These are phyloP conservation scores for Nicotiana paniculata DNA, from an alignment of 257 asterid species.

Conservation along the genomic window DNA sequence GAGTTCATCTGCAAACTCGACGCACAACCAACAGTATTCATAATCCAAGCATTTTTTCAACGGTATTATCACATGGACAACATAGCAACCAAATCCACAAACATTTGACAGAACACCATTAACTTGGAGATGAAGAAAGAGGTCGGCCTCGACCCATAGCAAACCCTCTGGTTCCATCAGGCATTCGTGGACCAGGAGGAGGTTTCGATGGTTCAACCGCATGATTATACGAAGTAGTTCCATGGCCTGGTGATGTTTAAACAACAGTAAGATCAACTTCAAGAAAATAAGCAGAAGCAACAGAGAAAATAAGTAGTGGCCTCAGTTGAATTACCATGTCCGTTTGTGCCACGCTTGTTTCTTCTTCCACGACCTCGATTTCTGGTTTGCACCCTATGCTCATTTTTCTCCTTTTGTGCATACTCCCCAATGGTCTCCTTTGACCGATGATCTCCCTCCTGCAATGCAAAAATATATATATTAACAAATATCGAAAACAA, in stretches of 20 bases:
- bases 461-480: background rate
- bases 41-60: background rate
- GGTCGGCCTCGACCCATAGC: slow-evolving; percentile 86
- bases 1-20: background rate
- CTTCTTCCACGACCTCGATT: slow-evolving; percentile 76
- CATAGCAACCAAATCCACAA: background rate
- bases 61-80: background rate
- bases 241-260: slow-evolving; percentile 44
- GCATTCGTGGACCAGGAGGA: slow-evolving; percentile 98
- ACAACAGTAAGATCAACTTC: background rate
- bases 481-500: background rate
- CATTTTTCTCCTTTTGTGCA: slow-evolving; percentile 49
- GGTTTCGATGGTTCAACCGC: slow-evolving; percentile 67
- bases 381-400: slow-evolving; percentile 33
- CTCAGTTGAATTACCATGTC: slow-evolving; percentile 48
- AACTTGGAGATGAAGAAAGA: slow-evolving; percentile 21
- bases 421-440: slow-evolving; percentile 48
- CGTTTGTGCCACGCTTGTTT: slow-evolving; percentile 51
- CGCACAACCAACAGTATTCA: background rate
- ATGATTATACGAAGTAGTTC: slow-evolving; percentile 38
- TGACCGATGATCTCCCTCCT: slow-evolving; percentile 49
- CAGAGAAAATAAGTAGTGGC: background rate
- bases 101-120: background rate
- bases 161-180: slow-evolving; percentile 94
- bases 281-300: background rate